Evolutionary conservation across 306 rosid species (phyloP).

Genomic region (Mimosa pudica): DNA sequence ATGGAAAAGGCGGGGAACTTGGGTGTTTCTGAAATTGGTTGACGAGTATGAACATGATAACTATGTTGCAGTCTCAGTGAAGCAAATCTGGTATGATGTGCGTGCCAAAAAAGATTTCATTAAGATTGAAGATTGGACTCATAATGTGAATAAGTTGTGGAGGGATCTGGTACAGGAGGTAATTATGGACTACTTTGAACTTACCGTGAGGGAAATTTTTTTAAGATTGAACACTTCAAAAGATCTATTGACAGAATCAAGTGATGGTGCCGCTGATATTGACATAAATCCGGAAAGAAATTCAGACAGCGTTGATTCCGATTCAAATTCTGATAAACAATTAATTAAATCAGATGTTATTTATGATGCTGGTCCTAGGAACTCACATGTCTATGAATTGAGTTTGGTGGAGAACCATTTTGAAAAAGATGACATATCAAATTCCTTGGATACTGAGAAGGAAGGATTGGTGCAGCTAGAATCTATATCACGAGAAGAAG

Average conservation of each 20-base stretch:
- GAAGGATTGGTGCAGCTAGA: conserved; percentile 36
- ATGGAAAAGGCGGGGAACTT: conserved; percentile 68
- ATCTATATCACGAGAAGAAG: conserved; percentile 17
- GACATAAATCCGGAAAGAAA: conserved; percentile 14
- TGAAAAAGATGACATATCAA: conserved; percentile 17
- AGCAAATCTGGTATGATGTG: conserved; percentile 89
- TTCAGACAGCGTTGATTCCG: conserved; percentile 25
- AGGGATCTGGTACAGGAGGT: conserved; percentile 55
- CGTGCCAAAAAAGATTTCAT: conserved; percentile 44
- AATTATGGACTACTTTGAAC: conserved; percentile 43
- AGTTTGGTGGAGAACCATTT: conserved; percentile 3
- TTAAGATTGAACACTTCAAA: conserved; percentile 35
- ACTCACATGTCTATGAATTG: conserved; percentile 26
- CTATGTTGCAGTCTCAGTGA: conserved; percentile 57
- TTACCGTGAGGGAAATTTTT: conserved; percentile 45
- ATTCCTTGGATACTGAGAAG: conserved; percentile 26
- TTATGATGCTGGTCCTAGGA: conserved; percentile 19
- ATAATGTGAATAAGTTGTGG: conserved; percentile 57
- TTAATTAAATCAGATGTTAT: conserved; percentile 13
- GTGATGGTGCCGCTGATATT: conserved; percentile 26
- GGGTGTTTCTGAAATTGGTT: conserved; percentile 75
- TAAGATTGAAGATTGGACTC: conserved; percentile 69
- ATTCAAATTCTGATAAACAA: conserved; percentile 11
- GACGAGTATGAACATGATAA: conserved; percentile 51
- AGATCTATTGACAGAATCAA: conserved; percentile 36